These are phyloP conservation scores for Asterochloris sp. DNA, from an alignment of 139 green algal species.

Conservation along the genomic window DNA sequence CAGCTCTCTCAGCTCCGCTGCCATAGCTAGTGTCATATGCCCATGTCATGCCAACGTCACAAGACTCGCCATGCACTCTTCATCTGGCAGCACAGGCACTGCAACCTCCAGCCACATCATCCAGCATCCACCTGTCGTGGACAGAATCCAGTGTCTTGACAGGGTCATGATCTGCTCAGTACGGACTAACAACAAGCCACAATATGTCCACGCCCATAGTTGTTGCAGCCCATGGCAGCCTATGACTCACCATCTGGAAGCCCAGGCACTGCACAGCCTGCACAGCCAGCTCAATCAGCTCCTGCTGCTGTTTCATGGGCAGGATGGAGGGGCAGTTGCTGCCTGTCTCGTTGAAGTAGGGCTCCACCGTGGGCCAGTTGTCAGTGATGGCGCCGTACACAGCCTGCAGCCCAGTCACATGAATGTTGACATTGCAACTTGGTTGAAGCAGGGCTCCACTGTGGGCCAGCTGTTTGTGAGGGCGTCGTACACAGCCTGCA, in stretches of 20 bases:
- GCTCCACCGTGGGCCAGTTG: constrained; percentile 83
- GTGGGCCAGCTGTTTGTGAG: constrained; percentile 82
- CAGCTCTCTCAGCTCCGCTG: too few species aligned
- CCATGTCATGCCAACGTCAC: too few species aligned
- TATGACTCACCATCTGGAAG: constrained; percentile 17
- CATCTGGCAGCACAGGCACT: too few species aligned
- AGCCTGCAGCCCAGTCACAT: neutral
- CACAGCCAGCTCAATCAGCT: constrained; percentile 76
- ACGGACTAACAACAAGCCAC: too few species aligned
- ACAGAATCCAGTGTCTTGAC: too few species aligned
- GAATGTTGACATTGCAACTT: too few species aligned
- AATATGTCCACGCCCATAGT: too few species aligned
- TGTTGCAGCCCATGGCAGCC: too few species aligned
- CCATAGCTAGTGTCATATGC: too few species aligned
- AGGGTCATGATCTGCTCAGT: too few species aligned
- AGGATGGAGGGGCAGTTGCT: constrained; percentile 84
- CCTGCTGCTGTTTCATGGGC: constrained; percentile 62
- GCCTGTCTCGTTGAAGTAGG: constrained; percentile 92
- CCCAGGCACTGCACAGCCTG: constrained; percentile 52
- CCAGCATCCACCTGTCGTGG: neutral
- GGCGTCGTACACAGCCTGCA: constrained; percentile 66
- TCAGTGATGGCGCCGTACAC: constrained; percentile 85
- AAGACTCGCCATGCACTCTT: too few species aligned
- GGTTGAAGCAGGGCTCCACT: constrained; percentile 92
- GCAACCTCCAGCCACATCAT: too few species aligned